phyloP scores from a whole-genome alignment of 345 rosid genomes.

The Heritiera littoralis region DNA sequence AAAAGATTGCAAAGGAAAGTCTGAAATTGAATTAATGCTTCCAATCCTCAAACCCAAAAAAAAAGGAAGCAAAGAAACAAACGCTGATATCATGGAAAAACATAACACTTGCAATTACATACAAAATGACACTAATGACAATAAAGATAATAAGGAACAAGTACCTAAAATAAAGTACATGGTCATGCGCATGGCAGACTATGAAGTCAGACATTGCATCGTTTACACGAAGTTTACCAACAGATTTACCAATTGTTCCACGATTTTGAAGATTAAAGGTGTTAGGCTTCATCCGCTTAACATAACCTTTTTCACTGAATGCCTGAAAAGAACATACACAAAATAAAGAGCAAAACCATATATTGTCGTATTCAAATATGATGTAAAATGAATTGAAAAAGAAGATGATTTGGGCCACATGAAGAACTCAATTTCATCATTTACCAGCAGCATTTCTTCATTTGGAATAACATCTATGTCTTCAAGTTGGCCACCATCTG shows the following conservation, averaged over 20 bases:
- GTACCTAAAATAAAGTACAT: constrained; percentile 90
- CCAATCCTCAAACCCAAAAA: neutral
- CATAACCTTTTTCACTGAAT: constrained; percentile 91
- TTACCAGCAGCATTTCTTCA: constrained; percentile 90
- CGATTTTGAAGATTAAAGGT: constrained; percentile 93
- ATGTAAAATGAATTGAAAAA: neutral
- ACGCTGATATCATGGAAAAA: neutral
- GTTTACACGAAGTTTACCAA: constrained; percentile 83
- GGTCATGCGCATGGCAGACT: constrained; percentile 92
- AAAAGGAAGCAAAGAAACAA: neutral
- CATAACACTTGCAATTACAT: neutral
- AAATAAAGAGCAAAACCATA: constrained; percentile 17
- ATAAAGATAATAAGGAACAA: neutral
- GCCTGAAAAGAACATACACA: constrained; percentile 58
- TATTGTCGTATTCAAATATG: neutral
- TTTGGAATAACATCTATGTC: constrained; percentile 94
- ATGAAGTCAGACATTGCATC: constrained; percentile 94
- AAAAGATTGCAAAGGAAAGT: neutral
- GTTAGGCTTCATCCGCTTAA: constrained; percentile 87
- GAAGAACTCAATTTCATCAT: constrained; percentile 21
- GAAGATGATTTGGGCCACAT: neutral
- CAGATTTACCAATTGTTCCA: constrained; percentile 96
- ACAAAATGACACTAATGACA: neutral
- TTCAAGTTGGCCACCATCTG: constrained; percentile 81
- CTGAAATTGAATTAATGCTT: neutral